Evolutionary conservation across 1,284 basidiomycete genomes (phyloP), one percentile per base, ranked within the genome.

Genomic region (Pisolithus thermaeus): DNA sequence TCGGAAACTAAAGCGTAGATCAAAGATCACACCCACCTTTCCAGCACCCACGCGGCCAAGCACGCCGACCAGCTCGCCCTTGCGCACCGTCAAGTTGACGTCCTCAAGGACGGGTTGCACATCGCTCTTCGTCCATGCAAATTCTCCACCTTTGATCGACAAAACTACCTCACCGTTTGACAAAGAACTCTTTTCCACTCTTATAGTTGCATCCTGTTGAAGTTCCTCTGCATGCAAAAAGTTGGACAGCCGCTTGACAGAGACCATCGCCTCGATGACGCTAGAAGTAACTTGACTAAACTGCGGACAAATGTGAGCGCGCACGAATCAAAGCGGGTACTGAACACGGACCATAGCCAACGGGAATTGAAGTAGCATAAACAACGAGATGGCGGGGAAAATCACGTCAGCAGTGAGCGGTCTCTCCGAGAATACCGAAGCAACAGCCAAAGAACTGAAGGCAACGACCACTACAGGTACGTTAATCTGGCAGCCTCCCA

Each of bases 321-420:
- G 36, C 25, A 20, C 32, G n/a, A 46, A 40, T 18, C 35, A 46
- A 51, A 42, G 22, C 23, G 2, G 5, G 44, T 18, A 7, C 1
- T 14, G n/a, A 16, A 9, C 7, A 56, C 68, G 32, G 63, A 87
- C 83, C 85, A 96, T 92, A 1, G 84, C 87, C 35, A 97, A 75
- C 22, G 95, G 93, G 74, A 97, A 90, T 59, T 87, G 80, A 32
- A 97, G 74, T 0, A 98, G 77, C 78, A 92, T 88, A 74, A 97
- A 98, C 38, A 98, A 74, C 0, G 92, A 89, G 49, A 98, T 92
- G 0, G 92, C 86, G 3, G 95, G 95, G 78, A 98, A 98, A 60
- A 97, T 93, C 55, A 94, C 75, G 61, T 97, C 92, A 1, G 90
- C 83, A 0, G 95, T 97, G 4, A 98, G 71, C 2, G 93, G 91